Conservation (phyloP, 2,329 filamentous ascomycete genomes). For the Coniochaeta sp. region DNA sequence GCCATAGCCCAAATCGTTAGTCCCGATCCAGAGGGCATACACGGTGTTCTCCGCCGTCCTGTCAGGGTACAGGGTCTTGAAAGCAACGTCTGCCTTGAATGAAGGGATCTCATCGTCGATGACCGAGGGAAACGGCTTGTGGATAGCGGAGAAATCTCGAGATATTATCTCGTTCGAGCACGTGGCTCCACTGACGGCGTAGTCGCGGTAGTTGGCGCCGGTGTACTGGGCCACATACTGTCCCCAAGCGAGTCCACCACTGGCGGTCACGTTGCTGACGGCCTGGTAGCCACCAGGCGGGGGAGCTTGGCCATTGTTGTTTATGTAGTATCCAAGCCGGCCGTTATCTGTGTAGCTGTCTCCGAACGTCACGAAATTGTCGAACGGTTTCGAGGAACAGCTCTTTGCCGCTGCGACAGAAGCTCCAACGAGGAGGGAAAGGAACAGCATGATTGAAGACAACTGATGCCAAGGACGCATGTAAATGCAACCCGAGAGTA, state of each 20-base stretch:
- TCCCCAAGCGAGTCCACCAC: slow-evolving; percentile 63
- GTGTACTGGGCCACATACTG: slow-evolving; percentile 57
- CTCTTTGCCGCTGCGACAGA: slow-evolving; percentile 7
- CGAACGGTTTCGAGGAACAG: slow-evolving; percentile 34
- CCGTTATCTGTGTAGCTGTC: slow-evolving; percentile 73
- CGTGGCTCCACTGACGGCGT: slow-evolving; percentile 65
- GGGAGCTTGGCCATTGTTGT: slow-evolving; percentile 50
- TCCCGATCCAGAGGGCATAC: slow-evolving; percentile 74
- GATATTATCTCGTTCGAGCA: slow-evolving; percentile 63
- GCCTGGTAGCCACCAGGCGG: slow-evolving; percentile 48
- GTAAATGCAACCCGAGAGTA: too few species aligned
- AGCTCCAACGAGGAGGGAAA: slow-evolving; percentile 12
- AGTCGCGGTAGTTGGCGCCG: slow-evolving; percentile 53
- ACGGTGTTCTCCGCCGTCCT: slow-evolving; percentile 53
- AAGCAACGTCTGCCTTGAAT: slow-evolving; percentile 42
- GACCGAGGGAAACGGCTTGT: slow-evolving; percentile 53
- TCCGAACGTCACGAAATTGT: slow-evolving; percentile 62
- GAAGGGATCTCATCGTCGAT: slow-evolving; percentile 53
- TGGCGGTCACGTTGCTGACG: slow-evolving; percentile 43
- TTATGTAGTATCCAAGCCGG: slow-evolving; percentile 55
- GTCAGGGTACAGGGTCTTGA: slow-evolving; percentile 32
- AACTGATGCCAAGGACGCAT: neutral
- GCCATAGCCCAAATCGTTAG: slow-evolving; percentile 64
- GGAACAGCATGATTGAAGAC: slow-evolving; percentile 13
- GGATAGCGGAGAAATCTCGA: slow-evolving; percentile 42